phyloP scores from a whole-genome alignment of 1,139 yeast genomes.

The Pneumocystis jirovecii region DNA sequence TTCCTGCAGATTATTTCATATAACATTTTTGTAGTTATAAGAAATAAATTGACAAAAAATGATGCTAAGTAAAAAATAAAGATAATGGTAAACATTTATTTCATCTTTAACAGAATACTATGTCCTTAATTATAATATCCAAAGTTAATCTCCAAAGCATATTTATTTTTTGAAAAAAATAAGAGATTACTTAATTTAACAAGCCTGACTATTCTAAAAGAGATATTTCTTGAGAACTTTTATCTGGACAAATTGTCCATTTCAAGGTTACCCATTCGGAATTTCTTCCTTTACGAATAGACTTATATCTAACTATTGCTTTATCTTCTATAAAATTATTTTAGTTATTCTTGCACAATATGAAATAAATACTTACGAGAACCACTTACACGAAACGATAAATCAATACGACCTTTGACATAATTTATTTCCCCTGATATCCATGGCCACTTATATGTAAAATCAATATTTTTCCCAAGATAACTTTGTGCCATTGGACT shows the following conservation, averaged over 20 bases:
- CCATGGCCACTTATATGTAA: conserved; percentile 65
- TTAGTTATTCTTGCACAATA: background rate
- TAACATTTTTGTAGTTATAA: background rate
- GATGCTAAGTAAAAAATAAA: too few species aligned
- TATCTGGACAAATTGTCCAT: background rate
- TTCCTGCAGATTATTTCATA: background rate
- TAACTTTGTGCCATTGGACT: conserved; percentile 35
- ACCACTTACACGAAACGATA: conserved; percentile 58
- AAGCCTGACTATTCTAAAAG: background rate
- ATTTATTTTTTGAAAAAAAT: background rate
- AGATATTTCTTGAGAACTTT: background rate
- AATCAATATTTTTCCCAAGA: conserved; percentile 65
- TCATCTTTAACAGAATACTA: too few species aligned
- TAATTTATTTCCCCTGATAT: conserved; percentile 72
- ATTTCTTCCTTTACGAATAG: background rate
- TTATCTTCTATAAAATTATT: background rate
- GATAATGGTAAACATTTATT: too few species aligned
- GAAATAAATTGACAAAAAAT: too few species aligned
- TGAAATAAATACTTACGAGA: background rate
- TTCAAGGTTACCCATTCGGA: background rate
- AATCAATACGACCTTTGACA: conserved; percentile 64
- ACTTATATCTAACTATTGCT: background rate
- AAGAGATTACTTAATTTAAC: background rate
- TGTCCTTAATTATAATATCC: too few species aligned
- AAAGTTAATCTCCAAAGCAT: too few species aligned